Evolutionary conservation across 768 basidiomycete genomes (phyloP).

Genomic region (Mrakia hoshinonis): DNA sequence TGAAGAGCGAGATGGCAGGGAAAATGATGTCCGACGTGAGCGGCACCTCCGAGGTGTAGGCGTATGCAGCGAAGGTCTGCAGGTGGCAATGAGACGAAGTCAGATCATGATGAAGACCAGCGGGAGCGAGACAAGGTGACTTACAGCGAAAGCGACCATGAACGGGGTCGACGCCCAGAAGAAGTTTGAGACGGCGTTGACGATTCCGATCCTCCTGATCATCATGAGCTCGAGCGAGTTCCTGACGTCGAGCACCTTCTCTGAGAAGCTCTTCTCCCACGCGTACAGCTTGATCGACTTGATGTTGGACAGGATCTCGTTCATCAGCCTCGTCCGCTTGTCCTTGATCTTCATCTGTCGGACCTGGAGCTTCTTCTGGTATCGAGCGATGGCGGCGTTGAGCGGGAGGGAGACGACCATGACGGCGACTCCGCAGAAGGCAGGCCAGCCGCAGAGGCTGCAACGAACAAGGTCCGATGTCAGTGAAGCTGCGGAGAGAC

Average conservation of each 20-base stretch:
- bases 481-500: too few relatives aligned
- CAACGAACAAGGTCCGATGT: too few relatives aligned
- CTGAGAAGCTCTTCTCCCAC: slow-evolving; percentile 86
- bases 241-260: slow-evolving; percentile 60
- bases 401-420: slow-evolving; percentile 37
- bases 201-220: slow-evolving; percentile 71
- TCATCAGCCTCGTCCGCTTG: slow-evolving; percentile 52
- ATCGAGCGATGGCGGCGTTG: slow-evolving; percentile 50
- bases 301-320: slow-evolving; percentile 67
- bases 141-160: slow-evolving; percentile 37
- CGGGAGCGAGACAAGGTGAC: neutral
- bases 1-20: slow-evolving; percentile 86
- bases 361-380: slow-evolving; percentile 55
- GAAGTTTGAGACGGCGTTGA: slow-evolving; percentile 42
- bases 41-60: slow-evolving; percentile 46
- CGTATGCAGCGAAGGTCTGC: slow-evolving; percentile 42
- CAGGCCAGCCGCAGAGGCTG: slow-evolving; percentile 74
- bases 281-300: slow-evolving; percentile 61
- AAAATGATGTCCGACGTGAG: slow-evolving; percentile 87
- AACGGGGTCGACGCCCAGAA: slow-evolving; percentile 39
- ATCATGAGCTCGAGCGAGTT: slow-evolving; percentile 65
- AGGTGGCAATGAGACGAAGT: slow-evolving; percentile 46
- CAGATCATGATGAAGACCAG: slow-evolving; percentile 35
- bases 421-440: slow-evolving; percentile 40
- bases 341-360: slow-evolving; percentile 91